phyloP scores from a whole-genome alignment of 371 early-diverging fungal genomes.

The Capillidium heterosporum region DNA sequence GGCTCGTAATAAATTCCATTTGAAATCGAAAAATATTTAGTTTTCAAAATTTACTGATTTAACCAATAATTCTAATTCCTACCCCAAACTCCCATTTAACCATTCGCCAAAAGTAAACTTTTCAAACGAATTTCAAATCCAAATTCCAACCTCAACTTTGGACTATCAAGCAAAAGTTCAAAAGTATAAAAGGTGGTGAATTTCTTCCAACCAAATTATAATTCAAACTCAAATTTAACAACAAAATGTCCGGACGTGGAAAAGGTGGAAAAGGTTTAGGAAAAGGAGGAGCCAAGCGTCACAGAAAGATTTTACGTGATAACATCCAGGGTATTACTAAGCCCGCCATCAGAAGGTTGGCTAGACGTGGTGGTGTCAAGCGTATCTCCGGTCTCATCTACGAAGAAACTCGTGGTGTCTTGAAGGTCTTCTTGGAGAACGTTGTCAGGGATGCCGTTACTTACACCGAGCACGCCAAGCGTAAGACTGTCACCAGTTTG shows the following conservation, averaged over 20 bases:
- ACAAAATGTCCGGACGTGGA: constrained; percentile 46
- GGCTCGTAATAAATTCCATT: no score
- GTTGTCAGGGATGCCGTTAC: constrained; percentile 96
- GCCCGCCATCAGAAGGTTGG: constrained; percentile 99
- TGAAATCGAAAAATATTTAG: no score
- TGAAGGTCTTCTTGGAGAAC: constrained; percentile 95
- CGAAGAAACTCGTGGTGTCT: constrained; percentile 94
- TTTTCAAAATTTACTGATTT: no score
- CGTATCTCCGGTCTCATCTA: constrained; percentile 99
- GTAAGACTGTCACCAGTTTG: constrained; percentile 95
- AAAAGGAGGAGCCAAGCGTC: constrained; percentile 97
- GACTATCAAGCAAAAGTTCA: no score
- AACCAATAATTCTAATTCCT: no score
- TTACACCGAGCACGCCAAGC: constrained; percentile 99
- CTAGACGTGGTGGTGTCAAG: constrained; percentile 99
- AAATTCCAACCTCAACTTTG: no score
- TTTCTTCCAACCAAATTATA: no score
- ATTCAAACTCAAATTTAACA: no score
- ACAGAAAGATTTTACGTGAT: constrained; percentile 97
- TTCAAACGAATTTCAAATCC: no score
- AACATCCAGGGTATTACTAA: constrained; percentile 98
- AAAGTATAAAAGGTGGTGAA: no score
- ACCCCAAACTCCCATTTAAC: no score
- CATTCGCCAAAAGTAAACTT: no score
- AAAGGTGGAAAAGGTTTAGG: constrained; percentile 96